Evolutionary conservation across 371 early-diverging fungal genomes (phyloP), one percentile per base, ranked within the genome.

Genomic region (Apophysomyces ossiformis): DNA sequence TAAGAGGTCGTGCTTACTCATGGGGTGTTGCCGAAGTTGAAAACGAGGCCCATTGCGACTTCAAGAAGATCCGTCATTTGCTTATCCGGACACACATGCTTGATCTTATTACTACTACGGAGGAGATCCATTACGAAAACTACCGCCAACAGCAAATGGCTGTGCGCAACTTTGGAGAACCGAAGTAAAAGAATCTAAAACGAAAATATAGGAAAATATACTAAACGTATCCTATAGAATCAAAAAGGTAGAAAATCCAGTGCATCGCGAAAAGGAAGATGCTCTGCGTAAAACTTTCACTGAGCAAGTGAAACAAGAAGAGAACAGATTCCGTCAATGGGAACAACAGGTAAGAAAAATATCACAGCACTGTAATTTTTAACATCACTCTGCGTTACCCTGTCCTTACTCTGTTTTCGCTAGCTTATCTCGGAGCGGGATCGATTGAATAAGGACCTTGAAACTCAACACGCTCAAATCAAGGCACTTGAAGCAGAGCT

Each of bases 11-110:
- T 54, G 88, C 93, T 69, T 98, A 96, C 81, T 82, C 90, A 2
- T 98, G 98, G 97, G 98, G 98, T 66, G 90, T 93, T 43, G 92
- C 94, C 8, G 94, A 95, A 75, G 94, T 96, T 18, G 96, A 97
- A 68, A 93, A 94, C 66, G 95, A 96, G 66, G 81, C 80, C 35
- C 91, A 93, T 68, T 94, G 93, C 73, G 98, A 98, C 74, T 96
- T 96, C 74, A 90, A 88, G 67, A 95, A 95, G 77, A 87, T 99
- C 46, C 91, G 98, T 65, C 90, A 91, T 76, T 78, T 98, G 61
- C 85, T 98, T 57, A 92, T 98, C 74, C 87, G 95, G 64, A 90
- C 93, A 37, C 96, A 98, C 79, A 95, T 98, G 95, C 85, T 94
- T 62, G 96, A 96, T 72, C 85, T 98, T 50, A 92, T 96, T 69